Base-by-base conservation (phyloP, 257 asterid genomes). In the Solanum etuberosum region DNA sequence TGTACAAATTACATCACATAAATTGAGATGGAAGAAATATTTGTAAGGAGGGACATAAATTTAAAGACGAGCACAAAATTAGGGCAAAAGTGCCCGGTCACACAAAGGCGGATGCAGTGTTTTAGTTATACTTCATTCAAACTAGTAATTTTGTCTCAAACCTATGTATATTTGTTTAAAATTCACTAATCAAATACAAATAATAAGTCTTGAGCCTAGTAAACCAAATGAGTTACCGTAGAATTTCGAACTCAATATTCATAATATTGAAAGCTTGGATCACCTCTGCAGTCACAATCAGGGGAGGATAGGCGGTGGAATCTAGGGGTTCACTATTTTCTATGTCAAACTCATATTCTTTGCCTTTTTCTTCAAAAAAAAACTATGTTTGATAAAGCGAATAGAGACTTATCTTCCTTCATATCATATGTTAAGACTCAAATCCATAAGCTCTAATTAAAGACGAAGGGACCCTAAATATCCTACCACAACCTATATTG, bases 371-470 rank as follows among this genome's bases (percentile, higher is more conserved):
- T 48, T 48, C 0, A 48, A 48, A 48, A 48, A 5, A 0, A 46
- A 4, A 4, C 5, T 13, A 48, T 48, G 21, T 15, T 16, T 51
- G 9, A 51, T 16, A 51, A 51, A 16, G 61, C 0, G 7, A 2
- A 16, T 51, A 51, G 0, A 51, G 4, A 51, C 9, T 51, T 16
- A 51, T 51, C 4, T 16, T 51, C 3, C 0, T 51, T 51, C 8
- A 2, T 14, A 48, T 51, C 0, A 51, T 51, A 6, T 16, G 23
- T 51, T 51, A 48, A 48, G 8, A 16, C 1, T 48, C 59, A 16
- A 48, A 48, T 5, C 0, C 8, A 15, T 14, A 0, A 48, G 0
- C 7, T 48, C 0, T 48, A 16, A 51, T 51, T 51, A 51, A 16
- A 6, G 61, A 51, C 21, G n/a, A n/a, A 15, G 23, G 61, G 9